Evolutionary conservation across 1,284 basidiomycete species (phyloP).

Genomic region (Heterobasidion irregulare): DNA sequence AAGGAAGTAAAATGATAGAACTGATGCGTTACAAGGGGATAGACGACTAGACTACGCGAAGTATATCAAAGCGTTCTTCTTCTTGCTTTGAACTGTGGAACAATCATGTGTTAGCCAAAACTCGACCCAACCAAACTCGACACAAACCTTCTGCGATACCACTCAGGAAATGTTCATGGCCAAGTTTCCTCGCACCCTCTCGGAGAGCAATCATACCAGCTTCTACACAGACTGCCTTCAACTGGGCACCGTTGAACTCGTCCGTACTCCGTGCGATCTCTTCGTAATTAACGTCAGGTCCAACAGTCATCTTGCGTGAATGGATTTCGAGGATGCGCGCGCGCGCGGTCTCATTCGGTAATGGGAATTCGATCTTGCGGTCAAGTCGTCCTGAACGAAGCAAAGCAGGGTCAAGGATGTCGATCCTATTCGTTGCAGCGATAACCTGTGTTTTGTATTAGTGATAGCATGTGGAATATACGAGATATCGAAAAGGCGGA

Average conservation of each 20-base stretch:
- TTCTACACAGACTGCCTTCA: constrained; percentile 94
- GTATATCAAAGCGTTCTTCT: constrained; percentile 92
- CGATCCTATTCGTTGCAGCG: constrained; percentile 97
- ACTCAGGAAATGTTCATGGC: constrained; percentile 89
- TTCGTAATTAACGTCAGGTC: constrained; percentile 68
- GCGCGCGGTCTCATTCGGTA: constrained; percentile 69
- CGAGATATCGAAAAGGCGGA: constrained; percentile 20
- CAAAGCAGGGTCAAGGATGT: constrained; percentile 84
- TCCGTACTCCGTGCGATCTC: constrained; percentile 71
- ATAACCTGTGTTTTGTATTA: constrained; percentile 65
- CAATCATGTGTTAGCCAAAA: constrained; percentile 13
- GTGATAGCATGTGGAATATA: constrained; percentile 8
- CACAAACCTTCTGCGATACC: constrained; percentile 83
- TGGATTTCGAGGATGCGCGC: constrained; percentile 75
- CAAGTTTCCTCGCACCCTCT: constrained; percentile 86
- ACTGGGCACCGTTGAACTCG: constrained; percentile 69
- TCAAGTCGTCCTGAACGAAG: constrained; percentile 72
- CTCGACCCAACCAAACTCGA: constrained; percentile 2
- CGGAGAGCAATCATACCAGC: constrained; percentile 97
- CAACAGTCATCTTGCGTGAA: constrained; percentile 89
- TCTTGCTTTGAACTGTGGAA: constrained; percentile 81
- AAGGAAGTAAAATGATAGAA: no score
- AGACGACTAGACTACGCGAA: constrained; percentile 51
- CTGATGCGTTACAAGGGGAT: no score
- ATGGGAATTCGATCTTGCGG: constrained; percentile 76